A percentile compares a stretch with the other conserved stretches of the same genome.
These are phyloP conservation scores for Vaccinium vitisidaea DNA, from an alignment of 148 eudicot species.

Conservation along the genomic window DNA sequence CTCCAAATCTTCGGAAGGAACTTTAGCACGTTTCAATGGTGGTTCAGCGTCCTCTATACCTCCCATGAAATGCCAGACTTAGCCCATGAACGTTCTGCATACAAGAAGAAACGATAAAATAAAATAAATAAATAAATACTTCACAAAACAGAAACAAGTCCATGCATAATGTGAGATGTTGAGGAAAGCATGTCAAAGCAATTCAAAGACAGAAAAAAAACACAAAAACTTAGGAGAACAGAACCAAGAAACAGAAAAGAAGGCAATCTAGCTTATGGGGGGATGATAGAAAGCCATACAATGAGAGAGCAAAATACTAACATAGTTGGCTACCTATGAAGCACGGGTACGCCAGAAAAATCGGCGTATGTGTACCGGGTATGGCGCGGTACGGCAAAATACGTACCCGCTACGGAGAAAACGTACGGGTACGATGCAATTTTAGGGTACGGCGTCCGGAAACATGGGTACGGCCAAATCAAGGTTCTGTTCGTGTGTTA, in stretches of 20 bases:
- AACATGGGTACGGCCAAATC: not conserved
- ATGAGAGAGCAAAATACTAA: not conserved
- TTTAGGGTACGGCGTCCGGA: not conserved
- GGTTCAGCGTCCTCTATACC: conserved; percentile 59
- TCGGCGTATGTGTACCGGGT: not conserved
- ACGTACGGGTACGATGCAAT: not conserved
- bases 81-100: conserved; percentile 46
- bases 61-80: conserved; percentile 63
- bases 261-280: not conserved
- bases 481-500: not conserved
- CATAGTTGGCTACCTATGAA: not conserved
- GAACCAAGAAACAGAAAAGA: not conserved
- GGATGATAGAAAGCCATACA: not conserved
- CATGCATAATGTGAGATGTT: not conserved
- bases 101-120: not conserved
- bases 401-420: not conserved
- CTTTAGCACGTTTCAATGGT: conserved; percentile 55
- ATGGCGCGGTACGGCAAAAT: not conserved
- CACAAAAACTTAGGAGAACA: not conserved
- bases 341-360: too few species aligned
- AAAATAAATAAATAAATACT: not conserved
- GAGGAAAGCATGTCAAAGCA: not conserved
- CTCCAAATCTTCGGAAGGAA: conserved; percentile 38
- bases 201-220: not conserved
- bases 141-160: not conserved